Evolutionary conservation across 352 stramenopile species (phyloP).

Genomic region (Pythium rishiriense): DNA sequence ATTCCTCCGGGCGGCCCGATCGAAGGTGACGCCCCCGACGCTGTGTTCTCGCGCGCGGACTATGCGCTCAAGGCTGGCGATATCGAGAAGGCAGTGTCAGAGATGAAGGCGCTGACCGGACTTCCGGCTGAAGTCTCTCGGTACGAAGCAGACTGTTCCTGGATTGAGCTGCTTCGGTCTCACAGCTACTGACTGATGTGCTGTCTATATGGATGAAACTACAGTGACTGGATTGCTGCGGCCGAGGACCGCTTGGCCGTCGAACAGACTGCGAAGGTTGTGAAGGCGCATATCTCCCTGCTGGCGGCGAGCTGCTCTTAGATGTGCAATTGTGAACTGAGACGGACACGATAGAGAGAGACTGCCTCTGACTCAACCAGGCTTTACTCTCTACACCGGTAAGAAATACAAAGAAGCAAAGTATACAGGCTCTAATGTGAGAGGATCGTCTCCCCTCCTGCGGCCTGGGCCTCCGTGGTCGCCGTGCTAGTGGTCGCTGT

Average conservation of each 20-base stretch:
- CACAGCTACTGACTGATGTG: background rate
- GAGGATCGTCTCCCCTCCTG: background rate
- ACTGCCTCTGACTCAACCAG: background rate
- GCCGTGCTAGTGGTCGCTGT: background rate
- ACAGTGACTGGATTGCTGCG: constrained; percentile 69
- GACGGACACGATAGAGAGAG: constrained; percentile 9
- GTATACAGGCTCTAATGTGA: constrained; percentile 12
- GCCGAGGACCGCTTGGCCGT: constrained; percentile 74
- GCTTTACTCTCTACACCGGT: constrained; percentile 12
- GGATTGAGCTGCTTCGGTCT: background rate
- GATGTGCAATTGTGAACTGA: constrained; percentile 4
- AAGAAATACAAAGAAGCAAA: constrained; percentile 17
- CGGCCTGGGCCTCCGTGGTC: background rate
- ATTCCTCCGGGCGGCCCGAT: constrained; percentile 79
- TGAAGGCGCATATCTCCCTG: constrained; percentile 82
- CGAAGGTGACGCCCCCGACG: constrained; percentile 68
- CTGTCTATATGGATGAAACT: background rate
- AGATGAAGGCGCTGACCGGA: constrained; percentile 71
- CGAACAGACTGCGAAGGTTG: constrained; percentile 80
- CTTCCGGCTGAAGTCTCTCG: constrained; percentile 65
- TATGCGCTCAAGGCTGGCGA: constrained; percentile 82
- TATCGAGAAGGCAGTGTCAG: constrained; percentile 65
- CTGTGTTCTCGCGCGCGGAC: constrained; percentile 77
- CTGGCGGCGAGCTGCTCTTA: constrained; percentile 83
- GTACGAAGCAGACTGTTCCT: constrained; percentile 20